A percentile compares a stretch with the other conserved stretches of the same genome.
These are phyloP conservation scores for Quercus gilva DNA, from an alignment of 306 rosid species.

Conservation along the genomic window DNA sequence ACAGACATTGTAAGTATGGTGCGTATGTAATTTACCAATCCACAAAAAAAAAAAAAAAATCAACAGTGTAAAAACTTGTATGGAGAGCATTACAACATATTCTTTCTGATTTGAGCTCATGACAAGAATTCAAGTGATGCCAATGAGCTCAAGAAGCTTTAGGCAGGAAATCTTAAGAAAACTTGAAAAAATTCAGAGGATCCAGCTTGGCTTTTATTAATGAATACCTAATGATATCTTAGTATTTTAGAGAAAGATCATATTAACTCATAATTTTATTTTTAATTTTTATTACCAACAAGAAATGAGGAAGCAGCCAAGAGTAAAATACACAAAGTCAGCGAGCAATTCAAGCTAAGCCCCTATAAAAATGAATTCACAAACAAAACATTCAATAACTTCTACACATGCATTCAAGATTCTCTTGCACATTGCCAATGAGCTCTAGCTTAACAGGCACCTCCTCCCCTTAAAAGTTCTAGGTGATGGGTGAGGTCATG, in stretches of 20 bases:
- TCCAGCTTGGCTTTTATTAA: not conserved
- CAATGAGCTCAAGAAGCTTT: not conserved
- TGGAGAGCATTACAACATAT: not conserved
- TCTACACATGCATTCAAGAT: not conserved
- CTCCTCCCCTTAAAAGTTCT: too few species aligned
- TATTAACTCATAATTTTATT: not conserved
- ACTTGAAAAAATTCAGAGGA: not conserved
- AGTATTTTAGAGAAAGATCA: not conserved
- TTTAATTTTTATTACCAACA: not conserved
- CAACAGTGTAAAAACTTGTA: not conserved
- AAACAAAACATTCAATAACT: not conserved
- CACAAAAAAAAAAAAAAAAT: too few species aligned
- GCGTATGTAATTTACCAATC: too few species aligned
- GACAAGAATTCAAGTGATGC: conserved; percentile 9
- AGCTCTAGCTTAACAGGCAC: too few species aligned
- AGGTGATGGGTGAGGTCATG: too few species aligned
- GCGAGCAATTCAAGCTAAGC: not conserved
- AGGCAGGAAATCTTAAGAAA: not conserved
- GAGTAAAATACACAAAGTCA: not conserved
- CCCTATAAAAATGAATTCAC: not conserved
- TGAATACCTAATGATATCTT: not conserved
- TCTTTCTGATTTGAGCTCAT: not conserved
- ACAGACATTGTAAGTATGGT: conserved; percentile 2
- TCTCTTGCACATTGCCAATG: not conserved
- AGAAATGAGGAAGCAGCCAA: not conserved